Evolutionary conservation across 169 alveolate genomes (phyloP).

Genomic region (Babesia ovata): DNA sequence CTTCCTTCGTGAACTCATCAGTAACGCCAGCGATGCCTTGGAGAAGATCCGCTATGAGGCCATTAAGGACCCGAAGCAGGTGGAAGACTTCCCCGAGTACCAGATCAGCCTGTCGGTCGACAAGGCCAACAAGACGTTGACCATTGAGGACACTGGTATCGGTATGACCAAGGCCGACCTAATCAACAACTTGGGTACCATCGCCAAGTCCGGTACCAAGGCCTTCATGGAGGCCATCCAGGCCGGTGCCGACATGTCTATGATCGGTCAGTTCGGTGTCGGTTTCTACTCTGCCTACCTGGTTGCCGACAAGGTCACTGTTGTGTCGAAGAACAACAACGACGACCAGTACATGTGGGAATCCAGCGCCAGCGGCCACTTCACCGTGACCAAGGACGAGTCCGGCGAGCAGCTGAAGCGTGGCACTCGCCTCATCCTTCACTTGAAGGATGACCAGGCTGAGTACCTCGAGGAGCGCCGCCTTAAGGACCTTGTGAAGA

Average conservation of each 20-base stretch:
- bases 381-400: constrained; percentile 94
- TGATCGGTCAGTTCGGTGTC: constrained; percentile 99
- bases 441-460: constrained; percentile 96
- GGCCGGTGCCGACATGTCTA: constrained; percentile 97
- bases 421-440: constrained; percentile 95
- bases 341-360: constrained; percentile 98
- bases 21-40: constrained; percentile 99
- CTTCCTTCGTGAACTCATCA: constrained; percentile 98
- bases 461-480: constrained; percentile 98
- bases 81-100: constrained; percentile 91
- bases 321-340: constrained; percentile 93
- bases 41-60: constrained; percentile 98
- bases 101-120: constrained; percentile 95
- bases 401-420: constrained; percentile 88
- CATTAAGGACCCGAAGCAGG: constrained; percentile 94
- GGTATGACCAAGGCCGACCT: constrained; percentile 99
- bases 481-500: constrained; percentile 97
- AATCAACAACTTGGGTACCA: constrained; percentile 96
- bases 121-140: constrained; percentile 93
- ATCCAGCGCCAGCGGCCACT: constrained; percentile 98
- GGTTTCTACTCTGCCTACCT: constrained; percentile 99
- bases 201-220: constrained; percentile 98
- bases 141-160: constrained; percentile 98
- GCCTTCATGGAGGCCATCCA: constrained; percentile 98
- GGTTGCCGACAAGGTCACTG: constrained; percentile 98